Base-by-base conservation (phyloP, 148 eudicot species). In the Vaccinium corymbosum region DNA sequence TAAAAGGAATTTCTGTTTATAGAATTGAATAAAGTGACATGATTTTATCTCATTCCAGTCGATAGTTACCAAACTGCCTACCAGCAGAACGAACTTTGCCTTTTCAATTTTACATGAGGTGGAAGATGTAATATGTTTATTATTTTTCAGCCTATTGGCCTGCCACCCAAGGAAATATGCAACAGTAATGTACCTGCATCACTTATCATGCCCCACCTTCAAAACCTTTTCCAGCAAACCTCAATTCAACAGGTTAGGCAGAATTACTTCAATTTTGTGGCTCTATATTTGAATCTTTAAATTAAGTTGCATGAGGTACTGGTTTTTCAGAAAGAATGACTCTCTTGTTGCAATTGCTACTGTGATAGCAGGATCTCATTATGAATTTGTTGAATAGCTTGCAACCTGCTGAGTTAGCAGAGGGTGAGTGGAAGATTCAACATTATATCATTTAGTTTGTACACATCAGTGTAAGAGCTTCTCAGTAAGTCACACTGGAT, bases 141-240 rank as follows among this genome's bases (percentile, higher is more conserved):
- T 56, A 51, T 66, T 73, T 77, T 78, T 84, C 93, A 95, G 98
- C 91, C 92, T 74, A 19, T 89, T 56, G 84, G 85, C 85, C 97
- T 83, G 81, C 82, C 88, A 22, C 80, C 90, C 19, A 93, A 88
- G 89, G 98, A 97, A 55, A 68, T 76, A 55, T 79, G 87, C 85
- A 87, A 83, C 85, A 85, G 90, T 78, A 90, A 80, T 80, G 52
- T 89, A 57, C 89, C 97, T 75, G 85, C 93, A 32, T 90, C 98
- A 73, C 61, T 93, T 87, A 93, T 96, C 78, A 86, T 94, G 93
- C 95, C 94, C 81, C 95, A 92, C 88, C 97, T 96, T 84, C 99
- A 96, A 88, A 91, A 93, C 87, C 97, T 97, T 64, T 90, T 89
- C 81, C 99, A 93, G 87, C 98, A 97, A 90, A 93, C 95, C 75